A percentile compares a stretch with the other conserved stretches of the same genome.
phyloP scores from a whole-genome alignment of 805 yeast genomes.

The Wickerhamiella qilinensis region DNA sequence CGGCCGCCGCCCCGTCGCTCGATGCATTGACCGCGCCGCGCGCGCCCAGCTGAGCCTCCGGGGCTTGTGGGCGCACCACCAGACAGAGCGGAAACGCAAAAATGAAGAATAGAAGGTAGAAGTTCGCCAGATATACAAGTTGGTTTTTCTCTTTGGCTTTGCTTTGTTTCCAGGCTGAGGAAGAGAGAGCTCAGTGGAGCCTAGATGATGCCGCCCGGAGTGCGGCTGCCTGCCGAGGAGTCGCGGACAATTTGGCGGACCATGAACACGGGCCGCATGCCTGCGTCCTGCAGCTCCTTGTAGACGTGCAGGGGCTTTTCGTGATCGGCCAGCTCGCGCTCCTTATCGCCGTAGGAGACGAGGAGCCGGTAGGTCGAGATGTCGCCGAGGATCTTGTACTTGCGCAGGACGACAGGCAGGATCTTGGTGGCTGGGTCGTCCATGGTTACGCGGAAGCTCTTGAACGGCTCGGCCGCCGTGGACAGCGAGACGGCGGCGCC shows the following conservation, averaged over 20 bases:
- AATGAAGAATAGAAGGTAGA: too few species aligned
- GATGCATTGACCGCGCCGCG: too few species aligned
- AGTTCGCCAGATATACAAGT: too few species aligned
- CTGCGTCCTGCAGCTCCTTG: conserved; percentile 70
- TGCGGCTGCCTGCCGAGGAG: neutral
- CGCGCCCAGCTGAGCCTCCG: too few species aligned
- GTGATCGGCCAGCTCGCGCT: conserved; percentile 61
- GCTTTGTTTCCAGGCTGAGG: too few species aligned
- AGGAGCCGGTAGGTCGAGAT: conserved; percentile 82
- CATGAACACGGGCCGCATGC: conserved; percentile 85
- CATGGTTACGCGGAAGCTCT: conserved; percentile 68
- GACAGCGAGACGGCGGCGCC: conserved; percentile 4
- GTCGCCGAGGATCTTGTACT: conserved; percentile 66
- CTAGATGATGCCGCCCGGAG: neutral
- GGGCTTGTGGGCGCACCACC: too few species aligned
- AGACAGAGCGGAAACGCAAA: too few species aligned
- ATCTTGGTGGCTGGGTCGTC: conserved; percentile 87
- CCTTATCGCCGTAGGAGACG: conserved; percentile 82
- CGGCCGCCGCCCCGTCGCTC: too few species aligned
- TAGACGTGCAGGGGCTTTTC: conserved; percentile 81
- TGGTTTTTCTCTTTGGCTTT: too few species aligned
- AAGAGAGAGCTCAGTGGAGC: too few species aligned
- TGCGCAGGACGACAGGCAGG: conserved; percentile 71
- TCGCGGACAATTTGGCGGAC: conserved; percentile 47
- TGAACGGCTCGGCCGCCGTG: conserved; percentile 44